Conservation (phyloP, 2,329 filamentous ascomycete genomes). For the Samsoniella hepiali region DNA sequence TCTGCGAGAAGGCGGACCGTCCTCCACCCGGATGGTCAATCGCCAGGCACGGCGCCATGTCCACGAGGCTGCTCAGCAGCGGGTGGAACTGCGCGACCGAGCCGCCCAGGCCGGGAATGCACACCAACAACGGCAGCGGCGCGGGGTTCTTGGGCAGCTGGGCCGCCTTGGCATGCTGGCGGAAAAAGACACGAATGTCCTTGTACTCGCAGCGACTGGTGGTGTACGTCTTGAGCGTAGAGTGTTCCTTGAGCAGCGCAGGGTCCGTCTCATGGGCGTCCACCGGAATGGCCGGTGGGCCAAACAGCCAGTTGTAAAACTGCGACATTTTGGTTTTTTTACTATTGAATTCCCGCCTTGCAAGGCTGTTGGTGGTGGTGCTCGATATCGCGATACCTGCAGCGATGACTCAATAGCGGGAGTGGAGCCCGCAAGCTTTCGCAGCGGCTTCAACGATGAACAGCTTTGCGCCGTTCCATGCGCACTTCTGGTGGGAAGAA, state of each 20-base stretch:
- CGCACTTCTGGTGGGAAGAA: neutral
- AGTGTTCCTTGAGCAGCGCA: conserved; percentile 74
- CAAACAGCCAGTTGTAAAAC: conserved; percentile 16
- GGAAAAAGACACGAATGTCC: conserved; percentile 77
- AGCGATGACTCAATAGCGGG: conserved; percentile 15
- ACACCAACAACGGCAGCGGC: conserved; percentile 80
- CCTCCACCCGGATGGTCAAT: conserved; percentile 92
- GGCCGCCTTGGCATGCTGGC: conserved; percentile 75
- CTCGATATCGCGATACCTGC: conserved; percentile 7
- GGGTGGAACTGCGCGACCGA: conserved; percentile 84
- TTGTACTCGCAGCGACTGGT: conserved; percentile 69
- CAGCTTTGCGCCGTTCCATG: conserved; percentile 7
- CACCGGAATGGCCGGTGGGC: conserved; percentile 25
- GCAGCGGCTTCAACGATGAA: neutral
- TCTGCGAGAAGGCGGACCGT: conserved; percentile 69
- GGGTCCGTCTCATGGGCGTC: conserved; percentile 60
- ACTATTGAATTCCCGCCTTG: no score
- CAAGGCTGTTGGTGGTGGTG: conserved; percentile 3
- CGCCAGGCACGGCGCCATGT: conserved; percentile 75
- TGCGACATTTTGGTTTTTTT: conserved; percentile 2
- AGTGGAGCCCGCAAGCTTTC: conserved; percentile 2
- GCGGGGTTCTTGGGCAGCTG: conserved; percentile 72
- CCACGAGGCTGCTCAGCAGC: conserved; percentile 75
- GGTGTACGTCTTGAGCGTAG: conserved; percentile 67
- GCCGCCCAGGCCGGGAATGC: conserved; percentile 90